Base-by-base conservation (phyloP, 108 stramenopile species). In the Mediolabrus comicus region DNA sequence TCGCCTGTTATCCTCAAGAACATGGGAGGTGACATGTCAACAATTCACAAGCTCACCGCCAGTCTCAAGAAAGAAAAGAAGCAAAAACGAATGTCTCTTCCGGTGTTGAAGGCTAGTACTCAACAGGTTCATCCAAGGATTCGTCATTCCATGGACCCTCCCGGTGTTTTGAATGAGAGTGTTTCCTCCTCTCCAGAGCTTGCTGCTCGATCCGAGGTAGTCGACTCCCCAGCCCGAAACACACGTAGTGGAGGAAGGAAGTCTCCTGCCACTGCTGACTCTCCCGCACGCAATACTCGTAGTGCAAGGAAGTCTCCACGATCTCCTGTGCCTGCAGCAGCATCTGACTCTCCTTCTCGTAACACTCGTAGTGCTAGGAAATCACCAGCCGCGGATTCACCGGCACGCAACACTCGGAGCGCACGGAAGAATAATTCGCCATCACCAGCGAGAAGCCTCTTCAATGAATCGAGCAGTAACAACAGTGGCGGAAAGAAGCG, bases 41-140 rank as follows among this genome's bases (percentile, higher is more conserved):
- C 66, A 54, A 68, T 79, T 68, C 78, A 61, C 26, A 66, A 64
- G 60, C 71, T 72, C 14, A 79, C 71, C 32, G 71, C 70, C 3
- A 79, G 78, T 32, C 34, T 79, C 22, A 63, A 64, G 17, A 75
- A 75, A 27, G 66, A 75, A 27, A 62, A 52, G 34, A 65, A 60
- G n/a, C 35, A 70, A 24, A 41, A 54, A 24, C 32, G 71, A 8
- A 67, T 71, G 59, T 55, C 46, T 59, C 29, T 77, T 13, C 67
- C 67, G 12, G 62, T 56, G 14, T 30, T 69, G 46, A 56, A 32
- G 30, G 65, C 41, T 54, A 30, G 33, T 13, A 39, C 36, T 32
- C 49, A 46, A 56, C 53, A 43, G 28, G 17, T 24, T 8, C 53
- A 26, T 30, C 43, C 51, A 22, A 29, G 36, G 54, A 34, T 57